A percentile compares a stretch with the other conserved stretches of the same genome.
These are phyloP conservation scores for Parmelia sp. DNA, from an alignment of 495 filamentous ascomycete species.

Conservation along the genomic window DNA sequence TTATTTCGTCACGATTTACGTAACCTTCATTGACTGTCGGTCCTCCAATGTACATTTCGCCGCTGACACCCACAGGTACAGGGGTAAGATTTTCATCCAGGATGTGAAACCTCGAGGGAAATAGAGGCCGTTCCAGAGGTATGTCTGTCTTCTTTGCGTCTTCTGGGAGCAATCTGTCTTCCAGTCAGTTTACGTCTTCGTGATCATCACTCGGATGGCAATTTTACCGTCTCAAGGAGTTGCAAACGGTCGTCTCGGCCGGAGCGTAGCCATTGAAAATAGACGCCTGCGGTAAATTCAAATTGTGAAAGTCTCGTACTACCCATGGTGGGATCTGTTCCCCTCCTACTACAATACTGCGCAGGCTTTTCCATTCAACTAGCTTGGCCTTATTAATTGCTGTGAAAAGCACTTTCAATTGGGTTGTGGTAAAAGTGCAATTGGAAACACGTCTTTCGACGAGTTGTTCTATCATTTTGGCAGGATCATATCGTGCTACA, in stretches of 20 bases:
- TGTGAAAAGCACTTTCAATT: not conserved
- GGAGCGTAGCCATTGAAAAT: not conserved
- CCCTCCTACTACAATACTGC: no score
- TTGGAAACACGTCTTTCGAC: not conserved
- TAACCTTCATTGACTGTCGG: not conserved
- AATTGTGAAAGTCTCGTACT: not conserved
- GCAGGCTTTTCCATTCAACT: no score
- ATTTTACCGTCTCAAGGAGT: not conserved
- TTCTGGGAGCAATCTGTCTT: no score
- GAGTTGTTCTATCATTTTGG: not conserved
- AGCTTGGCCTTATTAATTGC: not conserved
- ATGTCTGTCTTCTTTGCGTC: no score
- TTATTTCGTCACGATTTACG: not conserved
- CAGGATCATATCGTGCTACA: not conserved
- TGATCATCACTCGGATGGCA: no score
- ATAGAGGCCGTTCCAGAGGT: no score
- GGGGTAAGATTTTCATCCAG: not conserved
- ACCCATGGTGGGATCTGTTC: not conserved
- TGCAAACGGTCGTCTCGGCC: not conserved
- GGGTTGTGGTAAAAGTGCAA: not conserved
- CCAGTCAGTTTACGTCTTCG: no score
- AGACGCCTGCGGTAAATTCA: not conserved
- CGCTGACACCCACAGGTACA: not conserved
- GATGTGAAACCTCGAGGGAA: not conserved
- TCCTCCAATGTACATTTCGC: not conserved